These are phyloP conservation scores for Climacium dendroides DNA, from an alignment of 225 moss, liverwort and hornwort genomes.

Conservation along the genomic window DNA sequence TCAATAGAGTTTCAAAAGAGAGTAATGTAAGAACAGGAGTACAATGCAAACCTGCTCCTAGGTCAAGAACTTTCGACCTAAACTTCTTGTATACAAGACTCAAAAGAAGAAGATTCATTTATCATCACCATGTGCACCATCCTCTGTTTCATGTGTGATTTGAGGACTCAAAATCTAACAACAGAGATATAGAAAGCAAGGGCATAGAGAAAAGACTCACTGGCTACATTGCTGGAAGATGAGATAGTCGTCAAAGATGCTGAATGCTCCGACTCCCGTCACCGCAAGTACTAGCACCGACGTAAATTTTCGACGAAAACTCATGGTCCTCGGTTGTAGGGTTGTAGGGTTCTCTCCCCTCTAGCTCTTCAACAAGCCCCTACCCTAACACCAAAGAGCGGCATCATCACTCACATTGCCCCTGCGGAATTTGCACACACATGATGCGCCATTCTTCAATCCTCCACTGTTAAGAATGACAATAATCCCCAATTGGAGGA, in stretches of 20 bases:
- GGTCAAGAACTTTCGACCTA: neutral
- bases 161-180: neutral
- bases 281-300: conserved; percentile 25
- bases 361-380: neutral
- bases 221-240: conserved; percentile 48
- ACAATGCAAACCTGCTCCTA: neutral
- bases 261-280: conserved; percentile 32
- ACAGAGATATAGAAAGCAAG: neutral
- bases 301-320: conserved; percentile 24
- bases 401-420: neutral
- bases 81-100: neutral
- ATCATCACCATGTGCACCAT: neutral
- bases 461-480: neutral
- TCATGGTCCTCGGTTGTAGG: conserved; percentile 8
- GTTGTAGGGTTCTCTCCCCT: neutral
- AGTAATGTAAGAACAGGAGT: neutral
- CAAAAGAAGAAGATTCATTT: neutral
- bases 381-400: neutral
- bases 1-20: neutral
- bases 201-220: conserved; percentile 2
- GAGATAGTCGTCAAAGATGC: conserved; percentile 44
- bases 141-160: neutral
- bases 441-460: neutral
- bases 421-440: neutral
- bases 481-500: neutral